A percentile compares a stretch with the other conserved stretches of the same genome.
phyloP scores from a whole-genome alignment of 139 green algal species.

The Haematococcus sp. region DNA sequence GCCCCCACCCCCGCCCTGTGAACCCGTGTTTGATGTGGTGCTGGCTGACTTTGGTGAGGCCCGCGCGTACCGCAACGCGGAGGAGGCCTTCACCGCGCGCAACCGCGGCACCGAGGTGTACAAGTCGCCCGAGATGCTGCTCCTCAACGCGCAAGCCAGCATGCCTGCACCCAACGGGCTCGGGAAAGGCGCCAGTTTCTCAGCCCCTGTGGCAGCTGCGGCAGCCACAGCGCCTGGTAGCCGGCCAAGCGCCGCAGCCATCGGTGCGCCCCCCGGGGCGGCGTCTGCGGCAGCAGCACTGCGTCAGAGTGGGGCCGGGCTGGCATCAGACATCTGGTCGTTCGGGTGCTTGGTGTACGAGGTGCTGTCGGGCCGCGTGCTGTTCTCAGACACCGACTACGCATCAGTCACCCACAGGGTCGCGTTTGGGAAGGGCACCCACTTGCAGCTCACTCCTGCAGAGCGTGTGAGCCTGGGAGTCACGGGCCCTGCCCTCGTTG shows the following conservation, averaged over 20 bases:
- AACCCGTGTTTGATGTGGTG: conserved; percentile 9
- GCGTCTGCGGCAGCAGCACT: background rate
- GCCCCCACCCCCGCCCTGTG: background rate
- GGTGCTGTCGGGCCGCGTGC: conserved; percentile 52
- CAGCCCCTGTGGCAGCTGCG: too few relatives aligned
- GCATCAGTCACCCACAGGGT: conserved; percentile 43
- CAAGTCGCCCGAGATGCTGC: conserved; percentile 86
- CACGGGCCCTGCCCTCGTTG: too few relatives aligned
- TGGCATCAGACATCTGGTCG: conserved; percentile 73
- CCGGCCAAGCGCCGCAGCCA: background rate
- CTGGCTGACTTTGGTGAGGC: conserved; percentile 80
- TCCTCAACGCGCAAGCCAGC: conserved; percentile 41
- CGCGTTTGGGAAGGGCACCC: conserved; percentile 23
- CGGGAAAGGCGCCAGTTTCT: background rate
- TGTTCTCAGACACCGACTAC: conserved; percentile 62
- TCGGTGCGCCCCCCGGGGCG: too few relatives aligned
- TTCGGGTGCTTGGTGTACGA: conserved; percentile 83
- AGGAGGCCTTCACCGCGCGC: conserved; percentile 44
- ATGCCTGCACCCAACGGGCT: background rate
- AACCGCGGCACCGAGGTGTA: conserved; percentile 78
- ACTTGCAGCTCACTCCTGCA: conserved; percentile 18
- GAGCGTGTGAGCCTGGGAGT: conserved; percentile 14
- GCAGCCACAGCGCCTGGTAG: background rate
- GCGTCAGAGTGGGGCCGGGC: conserved; percentile 42
- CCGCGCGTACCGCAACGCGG: conserved; percentile 40